Evolutionary conservation across 1,284 basidiomycete species (phyloP).

Genomic region (Apiotrichum mycotoxinovorans): DNA sequence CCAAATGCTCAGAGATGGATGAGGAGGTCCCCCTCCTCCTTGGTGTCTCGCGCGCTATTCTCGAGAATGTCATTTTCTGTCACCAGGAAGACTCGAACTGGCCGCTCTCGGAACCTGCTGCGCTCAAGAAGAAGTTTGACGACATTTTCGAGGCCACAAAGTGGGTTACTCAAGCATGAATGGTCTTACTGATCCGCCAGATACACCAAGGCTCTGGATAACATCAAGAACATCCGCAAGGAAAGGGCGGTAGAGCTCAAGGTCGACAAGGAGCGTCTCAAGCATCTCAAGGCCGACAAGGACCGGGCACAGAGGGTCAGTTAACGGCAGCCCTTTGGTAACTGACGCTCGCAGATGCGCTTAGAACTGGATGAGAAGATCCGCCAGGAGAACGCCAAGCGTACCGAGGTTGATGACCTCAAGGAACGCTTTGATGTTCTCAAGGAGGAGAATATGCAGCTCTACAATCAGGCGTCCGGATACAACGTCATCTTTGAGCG

Average conservation of each 20-base stretch:
- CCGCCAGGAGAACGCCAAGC: slow-evolving; percentile 65
- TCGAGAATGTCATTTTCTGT: slow-evolving; percentile 99
- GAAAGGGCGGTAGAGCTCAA: slow-evolving; percentile 88
- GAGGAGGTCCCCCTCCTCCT: slow-evolving; percentile 84
- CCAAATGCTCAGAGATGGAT: slow-evolving; percentile 95
- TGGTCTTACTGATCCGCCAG: slow-evolving; percentile 49
- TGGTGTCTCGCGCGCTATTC: slow-evolving; percentile 94
- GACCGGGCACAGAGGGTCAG: slow-evolving; percentile 68
- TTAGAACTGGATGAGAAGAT: slow-evolving; percentile 57
- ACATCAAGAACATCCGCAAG: slow-evolving; percentile 84
- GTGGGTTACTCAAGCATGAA: slow-evolving; percentile 51
- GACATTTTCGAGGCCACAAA: slow-evolving; percentile 99
- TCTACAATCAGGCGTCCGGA: slow-evolving; percentile 76
- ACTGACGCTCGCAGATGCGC: slow-evolving; percentile 27
- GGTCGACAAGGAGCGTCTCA: slow-evolving; percentile 83
- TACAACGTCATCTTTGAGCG: slow-evolving; percentile 79
- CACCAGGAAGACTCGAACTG: slow-evolving; percentile 99
- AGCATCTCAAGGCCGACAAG: slow-evolving; percentile 78
- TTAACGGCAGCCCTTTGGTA: background rate
- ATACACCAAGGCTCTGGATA: slow-evolving; percentile 94
- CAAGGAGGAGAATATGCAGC: slow-evolving; percentile 70
- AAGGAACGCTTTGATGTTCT: slow-evolving; percentile 64
- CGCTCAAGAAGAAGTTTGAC: slow-evolving; percentile 96
- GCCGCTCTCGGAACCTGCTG: slow-evolving; percentile 87
- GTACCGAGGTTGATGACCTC: slow-evolving; percentile 70